Evolutionary conservation across 345 rosid genomes (phyloP).

Genomic region (Zanthoxylum bungeanum): DNA sequence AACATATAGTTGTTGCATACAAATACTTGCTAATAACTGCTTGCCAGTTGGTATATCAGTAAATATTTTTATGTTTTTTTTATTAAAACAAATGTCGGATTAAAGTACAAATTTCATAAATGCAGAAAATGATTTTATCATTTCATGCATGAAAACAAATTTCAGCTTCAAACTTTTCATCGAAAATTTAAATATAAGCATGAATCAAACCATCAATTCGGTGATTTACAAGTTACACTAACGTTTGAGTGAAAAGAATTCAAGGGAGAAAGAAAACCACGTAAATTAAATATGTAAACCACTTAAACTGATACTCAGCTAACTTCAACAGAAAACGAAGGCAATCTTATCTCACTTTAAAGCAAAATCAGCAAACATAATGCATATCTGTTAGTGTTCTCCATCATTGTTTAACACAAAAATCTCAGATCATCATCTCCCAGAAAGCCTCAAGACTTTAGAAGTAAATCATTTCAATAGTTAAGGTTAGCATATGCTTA

Average conservation of each 20-base stretch:
- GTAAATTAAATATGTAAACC: neutral
- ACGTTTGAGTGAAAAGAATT: neutral
- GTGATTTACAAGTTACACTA: neutral
- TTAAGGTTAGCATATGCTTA: neutral
- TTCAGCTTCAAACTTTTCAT: neutral
- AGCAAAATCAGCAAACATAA: neutral
- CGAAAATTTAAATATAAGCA: neutral
- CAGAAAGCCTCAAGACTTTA: neutral
- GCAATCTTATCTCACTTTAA: neutral
- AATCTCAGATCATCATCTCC: neutral
- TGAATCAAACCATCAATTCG: neutral
- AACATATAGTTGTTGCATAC: neutral
- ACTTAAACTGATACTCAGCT: neutral
- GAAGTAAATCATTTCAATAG: neutral
- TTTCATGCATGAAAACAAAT: neutral
- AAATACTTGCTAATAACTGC: neutral
- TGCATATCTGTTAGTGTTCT: too few relatives aligned
- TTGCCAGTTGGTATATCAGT: neutral
- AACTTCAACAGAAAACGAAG: neutral
- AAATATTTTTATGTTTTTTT: neutral
- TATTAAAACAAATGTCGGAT: neutral
- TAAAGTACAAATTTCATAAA: neutral
- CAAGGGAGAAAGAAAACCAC: neutral
- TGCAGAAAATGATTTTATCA: neutral
- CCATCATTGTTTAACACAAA: neutral